Evolutionary conservation across 768 basidiomycete genomes (phyloP), one percentile per base, ranked within the genome.

Genomic region (Auricularia auricula-judae): DNA sequence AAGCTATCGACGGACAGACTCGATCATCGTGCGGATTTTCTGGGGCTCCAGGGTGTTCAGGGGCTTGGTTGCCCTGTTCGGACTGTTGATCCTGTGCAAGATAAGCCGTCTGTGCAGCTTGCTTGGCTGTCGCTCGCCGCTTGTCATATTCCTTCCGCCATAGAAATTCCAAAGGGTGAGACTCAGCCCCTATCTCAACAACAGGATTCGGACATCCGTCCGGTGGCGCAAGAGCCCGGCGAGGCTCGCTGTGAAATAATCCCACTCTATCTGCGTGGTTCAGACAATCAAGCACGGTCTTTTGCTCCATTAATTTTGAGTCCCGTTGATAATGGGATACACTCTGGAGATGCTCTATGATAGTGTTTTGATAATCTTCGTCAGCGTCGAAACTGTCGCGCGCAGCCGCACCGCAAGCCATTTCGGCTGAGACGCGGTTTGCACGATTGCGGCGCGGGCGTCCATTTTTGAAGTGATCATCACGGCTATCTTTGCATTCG

Each of bases 401-500:
- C 10, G 29, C 42, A 5, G 29, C 29, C 21, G 23, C 4, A 14
- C 42, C 64, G 35, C 29, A n/a, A 29, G 29, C 29, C 3, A 62
- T 59, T 7, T 58, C 36, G 34, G 61, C 21, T 51, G 43, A 42
- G 1, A n/a, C 33, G 2, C 35, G 4, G 18, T 12, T 10, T 1
- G 35, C 21, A 3, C 61, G 33, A n/a, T 43, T 42, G 12, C 29
- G 43, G 4, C 29, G 29, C 10, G 43, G 43, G 11, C 62, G 61
- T 1, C 72, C 53, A 34, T 70, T 64, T 21, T 65, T 59, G 64
- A 75, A 75, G 65, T 76, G 70, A 62, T 29, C 29, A 29, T 29
- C 29, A 29, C 29, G 29, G 2, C 29, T 29, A 29, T 29, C 29
- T 29, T 29, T 74, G 63, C 78, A 79, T 61, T 80, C 79, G 68